Evolutionary conservation across 169 alveolate genomes (phyloP).

Genomic region (Plasmodium malariae): DNA sequence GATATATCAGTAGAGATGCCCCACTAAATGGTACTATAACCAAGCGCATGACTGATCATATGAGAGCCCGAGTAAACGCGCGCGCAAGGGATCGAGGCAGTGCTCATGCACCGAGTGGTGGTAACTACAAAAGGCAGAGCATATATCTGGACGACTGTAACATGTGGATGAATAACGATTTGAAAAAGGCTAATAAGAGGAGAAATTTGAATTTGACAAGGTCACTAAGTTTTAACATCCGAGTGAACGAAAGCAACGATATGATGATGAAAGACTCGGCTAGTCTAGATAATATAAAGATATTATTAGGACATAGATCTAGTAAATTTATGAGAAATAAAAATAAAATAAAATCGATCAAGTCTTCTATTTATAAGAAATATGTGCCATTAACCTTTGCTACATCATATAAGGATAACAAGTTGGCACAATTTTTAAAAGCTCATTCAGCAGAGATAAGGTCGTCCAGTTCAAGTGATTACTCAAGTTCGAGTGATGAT

Average conservation of each 20-base stretch:
- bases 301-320: conserved; percentile 23
- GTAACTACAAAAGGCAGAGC: conserved; percentile 20
- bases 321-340: conserved; percentile 42
- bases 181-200: conserved; percentile 26
- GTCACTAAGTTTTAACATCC: conserved; percentile 48
- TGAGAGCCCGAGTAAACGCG: not conserved
- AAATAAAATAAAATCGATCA: conserved; percentile 15
- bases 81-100: not conserved
- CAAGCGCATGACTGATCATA: too few relatives aligned
- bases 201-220: conserved; percentile 16
- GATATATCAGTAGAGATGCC: not conserved
- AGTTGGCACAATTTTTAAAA: conserved; percentile 18
- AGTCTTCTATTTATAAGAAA: conserved; percentile 36
- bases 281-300: conserved; percentile 24
- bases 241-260: conserved; percentile 10
- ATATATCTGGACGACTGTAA: conserved; percentile 64
- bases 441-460: conserved; percentile 13
- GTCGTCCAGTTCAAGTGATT: not conserved
- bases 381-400: conserved; percentile 51
- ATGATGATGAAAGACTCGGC: conserved; percentile 52
- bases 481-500: conserved; percentile 19
- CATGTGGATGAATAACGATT: conserved; percentile 46
- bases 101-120: not conserved
- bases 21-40: too few relatives aligned
- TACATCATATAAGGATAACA: conserved; percentile 35